Percentiles rank a stretch among this genome's conserved stretches.
Evolutionary conservation across 768 basidiomycete species (phyloP).

Genomic region (Tubosaeta brunneosetosa): DNA sequence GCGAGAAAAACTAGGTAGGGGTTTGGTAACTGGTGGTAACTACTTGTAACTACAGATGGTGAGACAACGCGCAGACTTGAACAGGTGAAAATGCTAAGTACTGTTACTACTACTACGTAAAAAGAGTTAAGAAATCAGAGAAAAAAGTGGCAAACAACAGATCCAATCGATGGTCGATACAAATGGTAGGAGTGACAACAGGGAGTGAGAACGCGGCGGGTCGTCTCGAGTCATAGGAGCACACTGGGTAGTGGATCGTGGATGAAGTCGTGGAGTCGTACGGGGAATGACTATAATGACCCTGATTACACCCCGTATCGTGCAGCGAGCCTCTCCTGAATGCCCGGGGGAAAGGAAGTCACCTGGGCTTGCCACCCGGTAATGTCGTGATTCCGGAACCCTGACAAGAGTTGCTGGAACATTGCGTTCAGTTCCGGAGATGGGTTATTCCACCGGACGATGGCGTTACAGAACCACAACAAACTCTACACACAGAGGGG

Average conservation of each 20-base stretch:
- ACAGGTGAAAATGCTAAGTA: constrained; percentile 15
- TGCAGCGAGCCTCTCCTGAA: constrained; percentile 80
- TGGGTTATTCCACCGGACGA: constrained; percentile 91
- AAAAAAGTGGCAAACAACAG: constrained; percentile 7
- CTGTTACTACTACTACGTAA: constrained; percentile 21
- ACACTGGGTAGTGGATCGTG: constrained; percentile 11
- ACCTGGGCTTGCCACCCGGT: constrained; percentile 84
- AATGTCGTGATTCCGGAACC: constrained; percentile 86
- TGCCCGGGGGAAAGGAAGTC: constrained; percentile 76
- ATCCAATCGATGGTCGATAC: constrained; percentile 27
- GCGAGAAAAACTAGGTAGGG: constrained; percentile 26
- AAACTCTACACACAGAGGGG: constrained; percentile 55
- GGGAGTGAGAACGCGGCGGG: constrained; percentile 5
- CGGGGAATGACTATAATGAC: background rate
- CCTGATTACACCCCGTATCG: constrained; percentile 74
- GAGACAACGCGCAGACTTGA: constrained; percentile 22
- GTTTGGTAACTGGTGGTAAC: constrained; percentile 33
- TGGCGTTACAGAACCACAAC: constrained; percentile 97
- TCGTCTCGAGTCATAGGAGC: constrained; percentile 11
- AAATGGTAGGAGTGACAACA: constrained; percentile 27
- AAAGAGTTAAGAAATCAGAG: background rate
- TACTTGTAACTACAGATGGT: constrained; percentile 30
- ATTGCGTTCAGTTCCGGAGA: constrained; percentile 88
- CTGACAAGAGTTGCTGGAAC: constrained; percentile 86
- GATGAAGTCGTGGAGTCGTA: constrained; percentile 14